Base-by-base conservation (phyloP, 2,329 filamentous ascomycete genomes). In the Aspergillus vadensis region DNA sequence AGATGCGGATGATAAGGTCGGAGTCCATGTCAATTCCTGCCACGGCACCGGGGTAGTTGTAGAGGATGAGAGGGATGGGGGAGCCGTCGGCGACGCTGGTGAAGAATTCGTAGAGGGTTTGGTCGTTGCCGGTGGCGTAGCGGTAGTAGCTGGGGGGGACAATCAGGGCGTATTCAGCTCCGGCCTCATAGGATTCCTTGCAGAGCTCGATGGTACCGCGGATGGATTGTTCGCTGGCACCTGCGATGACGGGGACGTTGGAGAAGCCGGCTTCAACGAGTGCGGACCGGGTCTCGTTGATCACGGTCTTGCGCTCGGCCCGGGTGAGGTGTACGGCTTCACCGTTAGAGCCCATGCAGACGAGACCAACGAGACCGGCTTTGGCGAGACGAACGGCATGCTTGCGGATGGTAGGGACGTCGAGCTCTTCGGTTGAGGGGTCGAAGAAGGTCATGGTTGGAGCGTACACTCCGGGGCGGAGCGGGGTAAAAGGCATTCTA, bases 401-500 rank as follows among this genome's bases (percentile, higher is more conserved):
- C 72, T 85, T 89, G 78, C 91, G 90, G 79, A 95, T 91, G 61
- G 85, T 85, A 38, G 89, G 83, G 65, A 93, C 86, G 72, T 96
- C 92, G 69, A 96, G 84, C 52, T 95, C 91, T 78, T 96, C 92
- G 49, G 91, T 95, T 65, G 88, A 85, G 6, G 89, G 83, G 77
- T 94, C 82, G 81, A 96, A 96, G 77, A 96, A 96, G 70, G 91
- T 96, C 88, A 95, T 91, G 62, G 90, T 94, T 25, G 92, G 92
- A 62, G 90, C 90, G 77, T 95, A 96, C 74, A 95, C 92, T 74
- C 91, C 91, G 71, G 89, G 88, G 48, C 90, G 89, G 58, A 96
- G 85, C 65, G 88, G 83, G n/a, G 81, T 83, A 61, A 76, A 77
- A 62, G 77, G 38, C 69, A 74, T 71, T 63, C 58, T 73, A 53